Evolutionary conservation across 495 filamentous ascomycete species (phyloP).

Genomic region (Talaromyces proteolyticus): DNA sequence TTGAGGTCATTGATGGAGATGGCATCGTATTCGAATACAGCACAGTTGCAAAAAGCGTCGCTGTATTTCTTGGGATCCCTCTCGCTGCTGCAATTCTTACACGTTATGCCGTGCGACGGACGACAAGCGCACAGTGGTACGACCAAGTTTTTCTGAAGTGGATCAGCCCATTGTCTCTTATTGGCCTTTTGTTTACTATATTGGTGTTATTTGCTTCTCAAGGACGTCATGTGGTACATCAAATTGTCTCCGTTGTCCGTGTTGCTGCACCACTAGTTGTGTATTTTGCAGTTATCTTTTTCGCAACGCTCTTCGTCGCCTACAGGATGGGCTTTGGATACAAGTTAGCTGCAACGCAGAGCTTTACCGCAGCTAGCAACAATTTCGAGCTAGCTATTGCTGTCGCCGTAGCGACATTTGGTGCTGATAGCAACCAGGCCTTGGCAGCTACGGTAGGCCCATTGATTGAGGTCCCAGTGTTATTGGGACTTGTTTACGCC

Average conservation of each 20-base stretch:
- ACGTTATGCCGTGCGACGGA: slow-evolving; percentile 53
- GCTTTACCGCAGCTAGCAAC: slow-evolving; percentile 91
- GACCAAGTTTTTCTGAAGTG: slow-evolving; percentile 63
- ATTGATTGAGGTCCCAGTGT: slow-evolving; percentile 84
- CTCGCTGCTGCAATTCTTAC: slow-evolving; percentile 74
- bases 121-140: slow-evolving; percentile 55
- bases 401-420: slow-evolving; percentile 81
- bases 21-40: slow-evolving; percentile 55
- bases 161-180: slow-evolving; percentile 66
- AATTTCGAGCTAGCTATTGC: slow-evolving; percentile 95
- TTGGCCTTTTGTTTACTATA: slow-evolving; percentile 84
- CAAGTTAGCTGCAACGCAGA: slow-evolving; percentile 67
- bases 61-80: slow-evolving; percentile 81
- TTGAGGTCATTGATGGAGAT: slow-evolving; percentile 56
- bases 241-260: slow-evolving; percentile 75
- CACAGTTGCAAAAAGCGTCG: slow-evolving; percentile 72
- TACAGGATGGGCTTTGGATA: slow-evolving; percentile 68
- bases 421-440: slow-evolving; percentile 74
- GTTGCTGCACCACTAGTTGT: slow-evolving; percentile 76
- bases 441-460: slow-evolving; percentile 88
- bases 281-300: slow-evolving; percentile 75
- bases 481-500: slow-evolving; percentile 76
- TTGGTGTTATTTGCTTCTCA: slow-evolving; percentile 81
- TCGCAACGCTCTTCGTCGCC: slow-evolving; percentile 53
- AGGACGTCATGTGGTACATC: slow-evolving; percentile 70